Percentiles rank a stretch among this genome's conserved stretches.
phyloP scores from a whole-genome alignment of 225 moss, liverwort and hornwort species.

The Asterella californica region DNA sequence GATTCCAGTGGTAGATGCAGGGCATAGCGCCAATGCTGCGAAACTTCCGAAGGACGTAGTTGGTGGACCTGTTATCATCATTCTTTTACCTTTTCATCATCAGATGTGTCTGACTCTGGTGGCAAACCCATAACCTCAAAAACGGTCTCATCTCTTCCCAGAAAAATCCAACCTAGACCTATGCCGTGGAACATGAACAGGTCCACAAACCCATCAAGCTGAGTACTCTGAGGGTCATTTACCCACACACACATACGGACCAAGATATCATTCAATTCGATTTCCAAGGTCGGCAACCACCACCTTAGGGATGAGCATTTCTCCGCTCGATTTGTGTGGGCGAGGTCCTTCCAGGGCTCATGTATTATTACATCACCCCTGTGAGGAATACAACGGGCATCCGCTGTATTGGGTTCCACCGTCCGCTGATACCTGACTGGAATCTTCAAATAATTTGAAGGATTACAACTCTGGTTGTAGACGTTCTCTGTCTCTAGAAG shows the following conservation, averaged over 20 bases:
- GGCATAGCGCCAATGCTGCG: neutral
- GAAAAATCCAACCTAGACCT: conserved; percentile 37
- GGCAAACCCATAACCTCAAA: conserved; percentile 7
- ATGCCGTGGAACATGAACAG: conserved; percentile 34
- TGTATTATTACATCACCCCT: conserved; percentile 38
- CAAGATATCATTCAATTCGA: conserved; percentile 39
- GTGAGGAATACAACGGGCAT: conserved; percentile 29
- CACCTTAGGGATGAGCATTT: conserved; percentile 19
- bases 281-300: conserved; percentile 31
- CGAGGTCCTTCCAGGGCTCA: conserved; percentile 41
- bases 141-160: conserved; percentile 34
- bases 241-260: conserved; percentile 32
- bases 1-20: neutral
- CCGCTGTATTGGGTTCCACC: conserved; percentile 26
- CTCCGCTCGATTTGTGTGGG: conserved; percentile 8
- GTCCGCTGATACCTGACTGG: conserved; percentile 26
- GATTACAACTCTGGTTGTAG: conserved; percentile 21
- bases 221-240: neutral
- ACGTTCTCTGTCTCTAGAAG: conserved; percentile 22
- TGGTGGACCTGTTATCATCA: neutral
- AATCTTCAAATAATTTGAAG: conserved; percentile 31
- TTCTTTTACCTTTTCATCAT: conserved; percentile 17
- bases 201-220: conserved; percentile 36
- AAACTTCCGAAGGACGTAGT: neutral
- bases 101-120: conserved; percentile 24